Percentiles rank a stretch among this genome's conserved stretches.
phyloP scores from a whole-genome alignment of 1,139 yeast genomes.

The Nematodospora anomalae region DNA sequence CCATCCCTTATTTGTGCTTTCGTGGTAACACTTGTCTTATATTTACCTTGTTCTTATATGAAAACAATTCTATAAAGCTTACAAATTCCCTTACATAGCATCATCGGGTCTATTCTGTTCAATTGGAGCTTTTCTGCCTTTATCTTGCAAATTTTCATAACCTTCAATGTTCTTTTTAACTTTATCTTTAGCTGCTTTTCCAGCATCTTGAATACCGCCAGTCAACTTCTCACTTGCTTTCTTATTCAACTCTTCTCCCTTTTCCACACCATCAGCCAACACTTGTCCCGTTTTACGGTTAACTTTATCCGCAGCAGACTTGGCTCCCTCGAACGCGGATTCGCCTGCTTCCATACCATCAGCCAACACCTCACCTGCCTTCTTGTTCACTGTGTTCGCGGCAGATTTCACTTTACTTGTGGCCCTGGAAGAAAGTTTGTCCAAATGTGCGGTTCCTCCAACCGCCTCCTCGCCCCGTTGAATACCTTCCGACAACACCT shows the following conservation, averaged over 20 bases:
- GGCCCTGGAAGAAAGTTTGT: constrained; percentile 6
- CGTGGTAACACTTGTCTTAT: too few relatives aligned
- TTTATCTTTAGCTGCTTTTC: constrained; percentile 7
- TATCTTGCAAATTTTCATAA: constrained; percentile 41
- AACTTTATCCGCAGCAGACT: constrained; percentile 18
- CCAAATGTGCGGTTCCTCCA: constrained; percentile 14
- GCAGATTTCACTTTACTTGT: constrained; percentile 28
- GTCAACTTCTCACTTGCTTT: constrained; percentile 26
- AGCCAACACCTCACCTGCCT: constrained; percentile 30
- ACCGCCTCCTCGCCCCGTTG: constrained; percentile 29
- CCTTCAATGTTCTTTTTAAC: constrained; percentile 29
- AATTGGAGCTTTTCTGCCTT: constrained; percentile 40
- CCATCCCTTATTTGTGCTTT: too few relatives aligned
- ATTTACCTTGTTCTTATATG: too few relatives aligned
- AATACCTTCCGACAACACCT: not conserved
- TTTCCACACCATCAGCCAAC: constrained; percentile 30
- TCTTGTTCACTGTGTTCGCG: constrained; percentile 21
- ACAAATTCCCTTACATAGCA: constrained; percentile 22
- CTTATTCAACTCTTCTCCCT: constrained; percentile 11
- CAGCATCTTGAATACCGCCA: constrained; percentile 17
- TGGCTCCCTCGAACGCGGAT: constrained; percentile 2
- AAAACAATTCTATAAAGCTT: not conserved
- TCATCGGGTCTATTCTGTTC: constrained; percentile 51
- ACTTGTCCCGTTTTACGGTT: constrained; percentile 28
- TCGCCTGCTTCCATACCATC: constrained; percentile 25